phyloP scores from a whole-genome alignment of 768 basidiomycete species.

The Lactifluus subvellereus region DNA sequence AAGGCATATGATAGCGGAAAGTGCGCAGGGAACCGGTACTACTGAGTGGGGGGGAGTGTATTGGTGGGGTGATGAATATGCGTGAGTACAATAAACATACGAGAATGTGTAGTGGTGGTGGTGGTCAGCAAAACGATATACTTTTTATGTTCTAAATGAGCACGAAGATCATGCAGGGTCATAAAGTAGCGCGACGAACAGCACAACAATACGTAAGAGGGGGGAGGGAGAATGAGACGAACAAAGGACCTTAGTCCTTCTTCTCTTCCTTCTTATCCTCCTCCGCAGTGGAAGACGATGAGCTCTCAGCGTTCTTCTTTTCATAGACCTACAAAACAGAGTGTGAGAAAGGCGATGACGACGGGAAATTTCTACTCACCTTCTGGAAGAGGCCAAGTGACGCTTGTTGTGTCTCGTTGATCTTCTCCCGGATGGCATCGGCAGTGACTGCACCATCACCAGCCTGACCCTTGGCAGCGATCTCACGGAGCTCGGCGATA shows the following conservation, averaged over 20 bases:
- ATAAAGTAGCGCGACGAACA: constrained; percentile 11
- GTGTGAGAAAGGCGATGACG: not conserved
- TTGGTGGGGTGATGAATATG: constrained; percentile 8
- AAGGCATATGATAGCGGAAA: not conserved
- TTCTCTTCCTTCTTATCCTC: constrained; percentile 53
- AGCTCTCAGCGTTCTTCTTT: constrained; percentile 73
- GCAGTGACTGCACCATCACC: constrained; percentile 77
- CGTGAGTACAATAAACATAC: constrained; percentile 22
- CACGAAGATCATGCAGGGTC: constrained; percentile 8
- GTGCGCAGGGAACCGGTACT: constrained; percentile 4
- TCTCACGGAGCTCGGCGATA: constrained; percentile 78
- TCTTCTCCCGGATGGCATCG: constrained; percentile 87
- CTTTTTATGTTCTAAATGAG: constrained; percentile 24
- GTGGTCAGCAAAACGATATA: constrained; percentile 12
- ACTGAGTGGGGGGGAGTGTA: constrained; percentile 23
- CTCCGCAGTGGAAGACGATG: constrained; percentile 37
- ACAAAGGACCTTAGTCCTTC: constrained; percentile 58
- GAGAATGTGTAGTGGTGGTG: constrained; percentile 16
- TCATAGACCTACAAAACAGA: constrained; percentile 53
- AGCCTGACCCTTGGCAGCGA: constrained; percentile 85
- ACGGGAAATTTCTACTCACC: constrained; percentile 25
- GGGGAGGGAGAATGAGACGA: not conserved
- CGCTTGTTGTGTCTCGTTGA: constrained; percentile 89
- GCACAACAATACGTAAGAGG: not conserved
- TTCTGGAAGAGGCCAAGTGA: constrained; percentile 97